Percentiles rank a stretch among this genome's conserved stretches.
Evolutionary conservation across 1,284 basidiomycete species (phyloP).

Genomic region (Apiotrichum gracile): DNA sequence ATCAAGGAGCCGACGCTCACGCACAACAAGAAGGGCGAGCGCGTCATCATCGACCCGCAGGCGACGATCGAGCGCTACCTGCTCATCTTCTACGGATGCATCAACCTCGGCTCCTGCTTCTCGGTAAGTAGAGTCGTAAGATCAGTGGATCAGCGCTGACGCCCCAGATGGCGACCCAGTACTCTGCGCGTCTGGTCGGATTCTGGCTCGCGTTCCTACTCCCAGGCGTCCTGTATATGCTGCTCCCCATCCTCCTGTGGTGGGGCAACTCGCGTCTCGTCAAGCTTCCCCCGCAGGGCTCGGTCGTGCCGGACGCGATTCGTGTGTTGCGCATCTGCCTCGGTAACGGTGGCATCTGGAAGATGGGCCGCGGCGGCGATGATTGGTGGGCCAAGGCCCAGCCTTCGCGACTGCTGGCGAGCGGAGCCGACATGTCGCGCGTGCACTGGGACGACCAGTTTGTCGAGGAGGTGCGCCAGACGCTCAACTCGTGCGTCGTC

Average conservation of each 20-base stretch:
- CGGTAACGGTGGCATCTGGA: conserved; percentile 27
- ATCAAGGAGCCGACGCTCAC: conserved; percentile 33
- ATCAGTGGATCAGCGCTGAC: conserved; percentile 24
- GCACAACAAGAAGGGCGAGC: conserved; percentile 36
- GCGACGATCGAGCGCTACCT: conserved; percentile 41
- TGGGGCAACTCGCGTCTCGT: conserved; percentile 15
- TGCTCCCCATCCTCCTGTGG: conserved; percentile 46
- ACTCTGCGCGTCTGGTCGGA: conserved; percentile 42
- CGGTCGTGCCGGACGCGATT: conserved; percentile 46
- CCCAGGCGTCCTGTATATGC: conserved; percentile 49
- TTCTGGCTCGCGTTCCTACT: conserved; percentile 50
- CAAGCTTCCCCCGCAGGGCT: conserved; percentile 49
- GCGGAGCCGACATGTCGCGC: conserved; percentile 28
- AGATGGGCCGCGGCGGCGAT: conserved; percentile 24
- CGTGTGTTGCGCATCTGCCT: conserved; percentile 30
- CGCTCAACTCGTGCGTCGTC: conserved; percentile 49
- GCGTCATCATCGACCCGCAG: conserved; percentile 44
- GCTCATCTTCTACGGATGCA: conserved; percentile 36
- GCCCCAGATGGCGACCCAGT: conserved; percentile 32
- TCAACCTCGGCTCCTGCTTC: conserved; percentile 46
- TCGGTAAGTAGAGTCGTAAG: neutral
- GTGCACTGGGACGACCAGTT: conserved; percentile 51
- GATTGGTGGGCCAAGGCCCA: conserved; percentile 49
- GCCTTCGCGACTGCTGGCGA: conserved; percentile 40
- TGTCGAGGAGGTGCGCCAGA: conserved; percentile 49